Conservation (phyloP, 2,329 filamentous ascomycete genomes). For the Tolypocladium capitatum region DNA sequence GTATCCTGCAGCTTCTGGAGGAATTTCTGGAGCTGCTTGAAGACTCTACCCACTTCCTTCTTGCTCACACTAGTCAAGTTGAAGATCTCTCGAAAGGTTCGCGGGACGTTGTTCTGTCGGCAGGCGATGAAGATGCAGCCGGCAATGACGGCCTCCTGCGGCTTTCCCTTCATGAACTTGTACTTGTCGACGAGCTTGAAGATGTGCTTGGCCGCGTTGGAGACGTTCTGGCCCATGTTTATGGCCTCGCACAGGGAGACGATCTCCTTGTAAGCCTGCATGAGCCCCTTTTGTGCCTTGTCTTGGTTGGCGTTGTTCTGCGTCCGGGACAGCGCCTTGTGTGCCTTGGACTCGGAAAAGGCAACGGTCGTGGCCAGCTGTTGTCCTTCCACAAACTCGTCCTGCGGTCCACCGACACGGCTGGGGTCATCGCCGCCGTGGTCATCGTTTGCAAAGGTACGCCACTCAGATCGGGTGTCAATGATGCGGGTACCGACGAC, state of each 20-base stretch:
- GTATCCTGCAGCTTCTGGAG: constrained; percentile 58
- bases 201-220: constrained; percentile 84
- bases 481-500: constrained; percentile 86
- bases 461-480: constrained; percentile 95
- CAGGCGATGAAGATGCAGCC: constrained; percentile 97
- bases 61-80: constrained; percentile 86
- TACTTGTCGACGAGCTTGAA: constrained; percentile 91
- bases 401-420: constrained; percentile 89
- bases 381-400: constrained; percentile 78
- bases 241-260: constrained; percentile 75
- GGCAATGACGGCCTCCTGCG: constrained; percentile 83
- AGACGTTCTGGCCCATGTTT: constrained; percentile 65
- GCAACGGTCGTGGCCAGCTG: constrained; percentile 83
- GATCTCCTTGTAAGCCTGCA: constrained; percentile 83
- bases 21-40: constrained; percentile 86
- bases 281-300: constrained; percentile 68
- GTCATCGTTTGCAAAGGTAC: constrained; percentile 97
- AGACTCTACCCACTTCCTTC: constrained; percentile 93
- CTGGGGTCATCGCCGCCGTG: constrained; percentile 93
- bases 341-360: constrained; percentile 60
- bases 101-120: constrained; percentile 72
- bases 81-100: constrained; percentile 91
- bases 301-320: constrained; percentile 78
- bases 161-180: constrained; percentile 90
- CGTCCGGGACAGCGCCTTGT: constrained; percentile 65